Base-by-base conservation (phyloP, 371 early-diverging fungal species). In the Mortierella sp. region DNA sequence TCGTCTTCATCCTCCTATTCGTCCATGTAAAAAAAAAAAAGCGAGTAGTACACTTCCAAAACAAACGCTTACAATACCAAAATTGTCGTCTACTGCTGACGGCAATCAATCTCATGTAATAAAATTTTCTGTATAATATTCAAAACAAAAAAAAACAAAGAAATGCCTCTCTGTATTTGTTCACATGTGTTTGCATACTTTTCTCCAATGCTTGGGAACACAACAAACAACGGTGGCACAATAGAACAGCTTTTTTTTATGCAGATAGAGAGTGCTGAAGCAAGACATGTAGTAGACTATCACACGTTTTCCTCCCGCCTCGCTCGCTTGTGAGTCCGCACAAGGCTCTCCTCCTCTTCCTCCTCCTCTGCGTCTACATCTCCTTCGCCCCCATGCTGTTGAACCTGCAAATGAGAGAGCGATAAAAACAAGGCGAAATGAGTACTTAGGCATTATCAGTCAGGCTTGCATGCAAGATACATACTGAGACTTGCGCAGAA, bases 271-370 rank as follows among this genome's bases (percentile, higher is more conserved):
- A n/a, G 19, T 4, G 26, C 14, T 23, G 21, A 47, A 30, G 12
- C 23, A 19, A 6, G n/a, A n/a, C n/a, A n/a, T n/a, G 17, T 56
- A 26, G 44, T 41, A 30, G 19, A 42, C 4, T 17, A 39, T 62
- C 14, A 21, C 30, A 11, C 47, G 14, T 4, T 50, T 28, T 55
- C 64, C n/a, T 43, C 7, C 37, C 37, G 64, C 48, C 57, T 62
- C 7, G 59, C 60, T 39, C 75, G 67, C 49, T 73, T 73, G 43
- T 51, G 54, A 46, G 54, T 47, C 44, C 64, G 41, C 11, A 62
- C 57, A 5, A 73, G 55, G 19, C 14, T 27, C 53, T 73, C 73
- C 9, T 52, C 66, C 0, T 66, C 71, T 0, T 64, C 57, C 9
- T 65, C 58, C 19, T 48, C 66, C 19, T 52, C 57, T 27, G 43